Conservation (phyloP, 257 asterid genomes). For the Gynochthodes officinalis region DNA sequence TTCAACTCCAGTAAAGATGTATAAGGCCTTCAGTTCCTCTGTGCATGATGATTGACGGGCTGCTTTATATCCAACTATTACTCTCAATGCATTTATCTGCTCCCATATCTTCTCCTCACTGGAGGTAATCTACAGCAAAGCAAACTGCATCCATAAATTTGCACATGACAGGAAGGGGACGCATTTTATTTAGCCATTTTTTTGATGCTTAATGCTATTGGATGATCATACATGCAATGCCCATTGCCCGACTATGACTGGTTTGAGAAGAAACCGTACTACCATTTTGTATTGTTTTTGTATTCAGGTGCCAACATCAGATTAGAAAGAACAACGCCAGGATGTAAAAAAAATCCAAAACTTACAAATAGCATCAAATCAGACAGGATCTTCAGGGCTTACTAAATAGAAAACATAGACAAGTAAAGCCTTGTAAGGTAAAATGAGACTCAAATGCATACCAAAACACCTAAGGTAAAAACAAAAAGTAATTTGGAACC, state of each 20-base stretch:
- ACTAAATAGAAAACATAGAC: too few relatives aligned
- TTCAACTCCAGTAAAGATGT: constrained; percentile 67
- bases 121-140: constrained; percentile 21
- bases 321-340: neutral
- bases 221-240: too few relatives aligned
- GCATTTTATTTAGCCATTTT: too few relatives aligned
- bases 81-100: constrained; percentile 54
- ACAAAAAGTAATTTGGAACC: neutral
- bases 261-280: too few relatives aligned
- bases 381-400: neutral
- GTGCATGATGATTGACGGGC: constrained; percentile 31
- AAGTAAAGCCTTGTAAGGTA: neutral
- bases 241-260: too few relatives aligned
- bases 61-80: constrained; percentile 56
- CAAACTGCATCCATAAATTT: neutral
- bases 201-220: too few relatives aligned
- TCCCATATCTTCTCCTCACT: constrained; percentile 55
- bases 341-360: neutral
- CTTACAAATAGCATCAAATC: neutral
- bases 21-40: constrained; percentile 64
- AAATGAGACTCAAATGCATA: neutral
- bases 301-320: too few relatives aligned
- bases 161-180: neutral
- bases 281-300: too few relatives aligned
- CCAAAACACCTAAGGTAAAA: neutral